These are phyloP conservation scores for Claviceps humidiphila DNA, from an alignment of 2,329 filamentous ascomycete species.

Conservation along the genomic window DNA sequence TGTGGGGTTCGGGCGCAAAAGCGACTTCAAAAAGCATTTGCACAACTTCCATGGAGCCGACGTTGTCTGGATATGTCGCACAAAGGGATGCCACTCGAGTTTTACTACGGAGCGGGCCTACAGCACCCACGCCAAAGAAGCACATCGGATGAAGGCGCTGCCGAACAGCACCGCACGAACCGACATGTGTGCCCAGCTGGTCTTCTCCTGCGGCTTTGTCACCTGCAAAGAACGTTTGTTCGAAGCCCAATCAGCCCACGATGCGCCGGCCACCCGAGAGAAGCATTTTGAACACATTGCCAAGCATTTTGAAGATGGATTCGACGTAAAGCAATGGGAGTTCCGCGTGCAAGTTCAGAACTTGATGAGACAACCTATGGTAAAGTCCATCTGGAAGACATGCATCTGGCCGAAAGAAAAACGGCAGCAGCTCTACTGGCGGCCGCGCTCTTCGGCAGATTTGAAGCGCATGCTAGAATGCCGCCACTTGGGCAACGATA, in stretches of 20 bases:
- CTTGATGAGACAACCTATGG: constrained; percentile 27
- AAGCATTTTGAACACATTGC: constrained; percentile 35
- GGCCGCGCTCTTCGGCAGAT: constrained; percentile 27
- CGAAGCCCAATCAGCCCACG: constrained; percentile 24
- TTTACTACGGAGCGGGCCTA: constrained; percentile 33
- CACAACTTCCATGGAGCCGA: constrained; percentile 33
- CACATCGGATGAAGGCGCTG: constrained; percentile 27
- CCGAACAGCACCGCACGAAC: constrained; percentile 27
- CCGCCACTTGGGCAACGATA: constrained; percentile 27
- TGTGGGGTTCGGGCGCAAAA: constrained; percentile 32
- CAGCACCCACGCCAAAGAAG: constrained; percentile 29
- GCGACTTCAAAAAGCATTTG: constrained; percentile 36
- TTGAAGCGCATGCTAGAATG: constrained; percentile 32
- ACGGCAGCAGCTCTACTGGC: constrained; percentile 26
- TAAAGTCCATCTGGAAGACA: constrained; percentile 32
- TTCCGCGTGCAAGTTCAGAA: constrained; percentile 31
- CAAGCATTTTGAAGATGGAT: constrained; percentile 31
- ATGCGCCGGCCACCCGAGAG: constrained; percentile 24
- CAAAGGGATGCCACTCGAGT: constrained; percentile 26
- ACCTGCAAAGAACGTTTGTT: constrained; percentile 30
- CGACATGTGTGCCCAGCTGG: constrained; percentile 29
- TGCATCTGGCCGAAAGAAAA: constrained; percentile 32
- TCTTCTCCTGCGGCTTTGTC: constrained; percentile 30
- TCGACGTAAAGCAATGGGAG: constrained; percentile 29
- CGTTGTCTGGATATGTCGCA: constrained; percentile 29